Evolutionary conservation across 768 basidiomycete genomes (phyloP), one percentile per base, ranked within the genome.

Genomic region (Suillus clintonianus): DNA sequence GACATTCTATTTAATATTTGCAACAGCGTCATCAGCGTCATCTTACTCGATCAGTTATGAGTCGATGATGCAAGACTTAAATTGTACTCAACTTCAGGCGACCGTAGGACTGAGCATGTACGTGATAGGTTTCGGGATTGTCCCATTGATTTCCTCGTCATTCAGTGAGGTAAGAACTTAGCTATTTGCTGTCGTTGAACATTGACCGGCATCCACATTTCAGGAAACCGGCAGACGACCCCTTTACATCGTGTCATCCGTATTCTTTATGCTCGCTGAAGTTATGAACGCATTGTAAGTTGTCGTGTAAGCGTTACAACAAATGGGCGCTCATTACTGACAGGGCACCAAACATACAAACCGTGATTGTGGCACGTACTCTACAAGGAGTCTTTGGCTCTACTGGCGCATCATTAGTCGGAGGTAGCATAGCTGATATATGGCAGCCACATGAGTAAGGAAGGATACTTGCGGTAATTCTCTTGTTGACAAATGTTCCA

Each of bases 401-500:
- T 0, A 88, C 87, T 0, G 87, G 85, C 13, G 81, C 85, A 1
- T 86, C 87, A 0, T 85, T 90, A 79, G 86, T 89, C 5, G 88
- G 89, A 10, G 90, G 89, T 15, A 88, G 85, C 3, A 81, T 90
- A 11, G 85, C 87, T 14, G 90, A 91, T 69, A 85, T 91, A 22
- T 91, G 88, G 87, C 70, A 69, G 3, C 79, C 87, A 13, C 75
- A 80, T 59, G 84, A 90, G 89, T 90, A 68, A 65, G 84, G 68
- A 53, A 2, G 54, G 22, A 47, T 65, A n/a, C 42, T 9, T 10
- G 0, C 17, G 24, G 6, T 30, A 50, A 14, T 22, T 42, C 55
- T 14, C 14, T 19, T 11, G n/a, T 45, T 55, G 66, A n/a, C 64
- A 19, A 17, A 14, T 6, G 17, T n/a, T 42, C 37, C 54, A 59